phyloP scores from a whole-genome alignment of 31 red algal species.

The Odonthalia washingtoniensis region DNA sequence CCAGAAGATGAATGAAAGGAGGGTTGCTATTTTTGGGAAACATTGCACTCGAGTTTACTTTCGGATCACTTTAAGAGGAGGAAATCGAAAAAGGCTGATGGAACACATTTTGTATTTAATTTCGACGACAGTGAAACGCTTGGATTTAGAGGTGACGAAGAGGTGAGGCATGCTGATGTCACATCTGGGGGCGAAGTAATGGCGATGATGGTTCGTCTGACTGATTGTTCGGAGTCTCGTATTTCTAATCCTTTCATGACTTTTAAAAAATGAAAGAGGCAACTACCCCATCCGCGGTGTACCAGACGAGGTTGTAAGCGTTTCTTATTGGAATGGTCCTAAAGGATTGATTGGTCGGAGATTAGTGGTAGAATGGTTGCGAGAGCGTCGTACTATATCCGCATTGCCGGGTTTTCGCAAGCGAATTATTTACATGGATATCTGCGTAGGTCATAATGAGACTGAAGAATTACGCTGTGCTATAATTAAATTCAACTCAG shows the following conservation, averaged over 20 bases:
- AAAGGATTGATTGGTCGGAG: background rate
- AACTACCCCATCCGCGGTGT: background rate
- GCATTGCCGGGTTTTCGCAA: background rate
- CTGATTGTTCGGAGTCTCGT: background rate
- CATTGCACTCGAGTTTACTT: too few species aligned
- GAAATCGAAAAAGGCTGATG: too few species aligned
- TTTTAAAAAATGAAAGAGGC: slow-evolving; percentile 15
- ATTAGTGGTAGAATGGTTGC: slow-evolving; percentile 1
- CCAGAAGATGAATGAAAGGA: background rate
- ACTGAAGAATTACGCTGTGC: background rate
- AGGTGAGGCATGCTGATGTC: background rate
- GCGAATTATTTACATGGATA: background rate
- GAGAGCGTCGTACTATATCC: background rate
- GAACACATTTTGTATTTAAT: slow-evolving; percentile 24
- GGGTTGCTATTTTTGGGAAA: too few species aligned
- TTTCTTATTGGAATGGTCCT: background rate
- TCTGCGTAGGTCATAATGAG: background rate
- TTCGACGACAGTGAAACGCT: background rate
- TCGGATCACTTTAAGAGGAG: too few species aligned
- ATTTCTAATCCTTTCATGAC: slow-evolving; percentile 18
- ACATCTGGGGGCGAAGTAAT: slow-evolving; percentile 6
- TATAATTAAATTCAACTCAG: background rate
- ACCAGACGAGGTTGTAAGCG: background rate
- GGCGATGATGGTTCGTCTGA: slow-evolving; percentile 4
- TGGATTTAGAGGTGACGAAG: background rate